Percentiles rank a stretch among this genome's conserved stretches.
phyloP scores from a whole-genome alignment of 352 stramenopile species.

The Phytophthora ohioensis region DNA sequence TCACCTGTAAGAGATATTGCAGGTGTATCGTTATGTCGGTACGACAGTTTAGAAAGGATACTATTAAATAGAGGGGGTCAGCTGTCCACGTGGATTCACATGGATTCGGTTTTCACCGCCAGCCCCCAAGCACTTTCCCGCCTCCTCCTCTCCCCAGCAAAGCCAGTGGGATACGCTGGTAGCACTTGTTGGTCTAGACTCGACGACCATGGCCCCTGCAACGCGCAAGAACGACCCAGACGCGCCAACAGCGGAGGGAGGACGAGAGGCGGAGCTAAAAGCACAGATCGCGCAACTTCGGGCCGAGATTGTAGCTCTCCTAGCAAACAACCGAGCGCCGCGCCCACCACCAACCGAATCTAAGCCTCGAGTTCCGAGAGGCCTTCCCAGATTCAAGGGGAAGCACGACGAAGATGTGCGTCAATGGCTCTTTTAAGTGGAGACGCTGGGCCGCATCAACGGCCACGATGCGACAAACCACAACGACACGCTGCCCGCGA shows the following conservation, averaged over 20 bases:
- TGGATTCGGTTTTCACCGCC: not conserved
- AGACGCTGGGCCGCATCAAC: conserved; percentile 22
- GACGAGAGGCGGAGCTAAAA: not conserved
- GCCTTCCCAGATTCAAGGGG: no score
- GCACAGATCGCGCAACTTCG: not conserved
- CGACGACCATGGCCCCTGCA: conserved; percentile 13
- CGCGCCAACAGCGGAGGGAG: not conserved
- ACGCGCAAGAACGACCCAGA: conserved; percentile 6
- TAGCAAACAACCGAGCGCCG: not conserved
- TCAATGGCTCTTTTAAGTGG: conserved; percentile 27
- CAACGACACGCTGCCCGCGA: conserved; percentile 15
- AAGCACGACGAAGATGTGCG: conserved; percentile 14
- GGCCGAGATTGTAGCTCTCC: conserved; percentile 6
- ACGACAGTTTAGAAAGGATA: no score
- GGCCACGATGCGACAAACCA: not conserved
- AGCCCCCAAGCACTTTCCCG: not conserved
- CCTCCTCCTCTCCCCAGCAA: not conserved
- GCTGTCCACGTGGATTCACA: no score
- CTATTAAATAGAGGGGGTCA: no score
- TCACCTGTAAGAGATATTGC: no score
- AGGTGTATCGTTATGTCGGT: no score
- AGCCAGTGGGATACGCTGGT: conserved; percentile 11
- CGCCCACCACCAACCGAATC: no score
- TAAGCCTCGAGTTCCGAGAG: no score
- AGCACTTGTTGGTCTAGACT: conserved; percentile 28